Evolutionary conservation across 768 basidiomycete genomes (phyloP), one percentile per base, ranked within the genome.

Genomic region (Russula sp.): DNA sequence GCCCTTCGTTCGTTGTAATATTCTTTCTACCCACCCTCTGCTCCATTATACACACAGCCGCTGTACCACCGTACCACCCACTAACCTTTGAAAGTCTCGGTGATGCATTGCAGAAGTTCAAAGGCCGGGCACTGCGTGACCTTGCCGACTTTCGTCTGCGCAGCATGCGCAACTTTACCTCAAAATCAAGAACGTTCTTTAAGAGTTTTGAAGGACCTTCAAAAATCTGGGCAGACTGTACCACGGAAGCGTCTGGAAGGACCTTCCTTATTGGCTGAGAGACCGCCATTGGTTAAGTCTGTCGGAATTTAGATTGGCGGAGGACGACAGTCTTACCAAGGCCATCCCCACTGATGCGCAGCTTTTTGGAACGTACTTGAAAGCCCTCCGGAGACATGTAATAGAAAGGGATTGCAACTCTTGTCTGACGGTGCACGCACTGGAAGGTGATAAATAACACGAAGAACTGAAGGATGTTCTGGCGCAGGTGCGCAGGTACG

Each of bases 361-460:
- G 7, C 14, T 62, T 42, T 28, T n/a, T 5, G 16, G 32, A 9
- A 28, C 32, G n/a, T 62, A 62, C 38, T 26, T 49, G 44, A 13
- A 10, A 9, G 34, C 61, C 5, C 36, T 62, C 24, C 46, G n/a
- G n/a, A 11, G 1, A 4, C 62, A 62, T 9, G 11, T 57, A 28
- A 42, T 1, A 2, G 9, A 42, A 20, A 24, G 2, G 0, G 55
- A 51, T 46, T 63, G 62, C 22, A 3, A 55, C 30, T 32, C 32
- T 28, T 57, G 62, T 26, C 32, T 32, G 49, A 51, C 24, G 49
- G 46, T 54, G n/a, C 62, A 63, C 49, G 2, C 10, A 5, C 6
- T 57, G 16, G 34, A 51, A n/a, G 62, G 56, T 42, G 62, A 63
- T 10, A 22, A 11, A 24, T 63, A 42, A 30, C 32, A 36, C 20